Base-by-base conservation (phyloP, 2,329 filamentous ascomycete genomes). In the Diplodia scrobiculata region DNA sequence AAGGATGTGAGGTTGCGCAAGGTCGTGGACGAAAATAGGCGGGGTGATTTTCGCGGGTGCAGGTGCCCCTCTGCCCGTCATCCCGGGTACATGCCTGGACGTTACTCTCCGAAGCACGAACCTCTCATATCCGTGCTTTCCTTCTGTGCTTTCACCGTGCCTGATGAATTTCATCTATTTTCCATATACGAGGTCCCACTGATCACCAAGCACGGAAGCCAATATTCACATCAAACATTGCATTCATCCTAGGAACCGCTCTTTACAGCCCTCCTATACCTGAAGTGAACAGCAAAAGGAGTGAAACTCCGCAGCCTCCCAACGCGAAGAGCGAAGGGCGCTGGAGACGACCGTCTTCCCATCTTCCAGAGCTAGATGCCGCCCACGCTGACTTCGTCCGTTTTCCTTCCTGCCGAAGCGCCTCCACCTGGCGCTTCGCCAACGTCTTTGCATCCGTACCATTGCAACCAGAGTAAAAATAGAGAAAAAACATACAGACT, bases 201-300 rank as follows among this genome's bases (percentile, higher is more conserved):
- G 55, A 47, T 60, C 55, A 60, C 55, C 55, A 32, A 19, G 55
- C 55, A 60, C 55, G 38, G 55, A 60, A 60, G 55, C 38, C 55
- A 60, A 60, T 60, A 60, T 60, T 60, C 55, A 60, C 55, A 38
- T 60, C 55, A 60, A 60, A 60, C 55, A 60, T 60, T 60, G 55
- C 55, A 60, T 60, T 60, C 55, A 60, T 60, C 55, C 55, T 60
- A 60, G 55, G 38, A 60, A 48, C 27, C 55, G 55, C 55, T 38
- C 54, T 59, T 59, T 59, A 41, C 54, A 47, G 54, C 54, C 25
- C 55, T 47, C 38, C 55, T 48, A 32, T 47, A 47, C 36, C 38
- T 48, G 55, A 60, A 60, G 55, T 59, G 17, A 25, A 19, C 55
- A 27, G 55, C 55, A 32, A 60, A 60, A 60, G 38, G 55, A 60